A percentile compares a stretch with the other conserved stretches of the same genome.
Evolutionary conservation across 768 basidiomycete genomes (phyloP).

Genomic region (Xanthoconium stramineum): DNA sequence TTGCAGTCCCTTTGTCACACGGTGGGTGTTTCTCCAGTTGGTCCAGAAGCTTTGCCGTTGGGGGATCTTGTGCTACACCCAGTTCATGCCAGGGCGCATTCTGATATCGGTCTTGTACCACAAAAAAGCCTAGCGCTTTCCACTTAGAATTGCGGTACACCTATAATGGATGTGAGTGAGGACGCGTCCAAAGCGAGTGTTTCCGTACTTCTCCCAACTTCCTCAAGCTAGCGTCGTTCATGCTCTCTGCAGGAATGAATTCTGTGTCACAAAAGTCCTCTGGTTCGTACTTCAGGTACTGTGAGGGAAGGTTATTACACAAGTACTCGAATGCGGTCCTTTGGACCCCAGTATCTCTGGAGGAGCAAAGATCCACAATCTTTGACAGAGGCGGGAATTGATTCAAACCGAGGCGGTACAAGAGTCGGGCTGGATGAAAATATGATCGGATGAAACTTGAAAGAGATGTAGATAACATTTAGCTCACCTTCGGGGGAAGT

Average conservation of each 20-base stretch:
- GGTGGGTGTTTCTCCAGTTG: conserved; percentile 56
- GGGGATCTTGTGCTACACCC: conserved; percentile 62
- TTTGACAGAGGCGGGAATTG: conserved; percentile 60
- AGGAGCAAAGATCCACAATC: conserved; percentile 66
- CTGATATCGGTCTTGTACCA: conserved; percentile 49
- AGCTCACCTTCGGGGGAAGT: conserved; percentile 75
- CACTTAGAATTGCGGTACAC: conserved; percentile 66
- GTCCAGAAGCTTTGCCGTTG: conserved; percentile 50
- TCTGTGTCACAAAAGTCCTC: conserved; percentile 49
- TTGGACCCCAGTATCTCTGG: conserved; percentile 43
- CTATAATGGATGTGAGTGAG: conserved; percentile 31
- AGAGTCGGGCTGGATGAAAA: conserved; percentile 53
- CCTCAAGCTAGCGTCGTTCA: conserved; percentile 47
- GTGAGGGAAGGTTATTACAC: conserved; percentile 57
- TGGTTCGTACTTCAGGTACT: conserved; percentile 55
- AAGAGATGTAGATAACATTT: background rate
- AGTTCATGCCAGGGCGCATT: conserved; percentile 54
- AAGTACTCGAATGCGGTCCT: conserved; percentile 71
- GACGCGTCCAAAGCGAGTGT: background rate
- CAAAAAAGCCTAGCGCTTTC: conserved; percentile 64
- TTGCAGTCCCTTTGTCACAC: conserved; percentile 45
- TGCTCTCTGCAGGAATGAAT: conserved; percentile 71
- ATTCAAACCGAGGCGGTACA: conserved; percentile 64
- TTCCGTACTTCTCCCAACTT: conserved; percentile 55
- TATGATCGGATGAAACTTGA: background rate